Base-by-base conservation (phyloP, 441 rosid species). In the Euphorbia celastroides region DNA sequence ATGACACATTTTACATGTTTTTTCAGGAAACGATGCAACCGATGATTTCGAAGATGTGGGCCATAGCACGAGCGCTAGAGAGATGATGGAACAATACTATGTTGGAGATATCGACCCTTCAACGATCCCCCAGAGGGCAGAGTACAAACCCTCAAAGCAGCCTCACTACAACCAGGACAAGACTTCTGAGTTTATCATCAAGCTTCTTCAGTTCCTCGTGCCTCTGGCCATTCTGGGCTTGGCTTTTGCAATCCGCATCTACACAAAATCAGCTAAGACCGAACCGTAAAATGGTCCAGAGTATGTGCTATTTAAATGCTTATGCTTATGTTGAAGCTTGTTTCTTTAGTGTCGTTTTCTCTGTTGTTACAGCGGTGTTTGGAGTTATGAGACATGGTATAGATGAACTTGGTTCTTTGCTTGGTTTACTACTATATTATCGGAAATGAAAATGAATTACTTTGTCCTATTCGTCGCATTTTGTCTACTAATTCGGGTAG, bases 221-320 rank as follows among this genome's bases (percentile, higher is more conserved):
- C 98, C 97, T 67, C 82, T 93, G 68, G 79, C 85, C 9, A 87
- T 93, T 74, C 68, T 93, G 81, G 98, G 93, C 23, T 78, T 93
- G 85, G 98, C 98, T 67, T 48, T 90, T 3, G 92, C 81, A 23
- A 19, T 93, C 75, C 93, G 90, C 63, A 55, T 78, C 79, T 88
- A 88, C 79, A 88, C 96, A 67, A 93, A 90, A 83, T 84, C 88
- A 82, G 85, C 84, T 63, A 46, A n/a, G n/a, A n/a, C n/a, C n/a
- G n/a, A n/a, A n/a, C n/a, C n/a, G n/a, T n/a, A n/a, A n/a, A n/a
- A n/a, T n/a, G n/a, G n/a, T n/a, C n/a, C n/a, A n/a, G n/a, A n/a
- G n/a, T n/a, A n/a, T n/a, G n/a, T n/a, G n/a, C n/a, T n/a, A 46
- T 46, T 83, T 77, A 74, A 9, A 34, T 34, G 38, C 5, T 34